Evolutionary conservation across 768 basidiomycete species (phyloP), one percentile per base, ranked within the genome.

Genomic region (Boletus speciosus): DNA sequence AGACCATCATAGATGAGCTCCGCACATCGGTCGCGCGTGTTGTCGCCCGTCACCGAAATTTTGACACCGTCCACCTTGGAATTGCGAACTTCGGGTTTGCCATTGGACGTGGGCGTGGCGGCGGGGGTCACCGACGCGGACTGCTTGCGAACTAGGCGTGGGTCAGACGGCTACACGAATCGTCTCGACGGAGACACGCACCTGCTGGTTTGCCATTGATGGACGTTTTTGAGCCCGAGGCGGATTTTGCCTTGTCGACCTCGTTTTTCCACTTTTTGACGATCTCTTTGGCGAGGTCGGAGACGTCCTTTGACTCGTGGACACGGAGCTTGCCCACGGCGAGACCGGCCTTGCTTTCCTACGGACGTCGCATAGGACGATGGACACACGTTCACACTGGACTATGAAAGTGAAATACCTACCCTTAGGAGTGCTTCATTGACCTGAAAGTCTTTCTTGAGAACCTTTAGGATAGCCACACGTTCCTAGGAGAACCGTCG

Each of bases 321-420:
- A 79, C 77, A 44, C 93, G 82, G 16, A 95, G 79, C 74, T 95
- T 95, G 49, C 93, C 92, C 3, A 97, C 92, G 0, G 92, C 89
- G n/a, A 96, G 74, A 46, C 93, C 93, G 4, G 86, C 88, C 71
- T 89, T 94, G 70, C 91, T 94, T 73, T 95, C 93, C 93, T 95
- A 63, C 29, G 47, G 27, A 38, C 50, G 54, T 15, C 5, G 31
- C 25, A 42, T 41, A 32, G 48, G 38, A 31, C 23, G 16, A 12
- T 46, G n/a, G 31, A 38, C 47, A 57, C 60, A 57, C 40, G 47
- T 7, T 39, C 52, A 54, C 57, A 35, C 37, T 21, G 45, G 29
- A 51, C 25, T 32, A 38, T n/a, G n/a, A 5, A 10, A 38, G 0
- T 10, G 25, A 25, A 53, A 63, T 65, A 79, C 86, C 63, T 72